A percentile compares a stretch with the other conserved stretches of the same genome.
These are phyloP conservation scores for Periconia digitata DNA, from an alignment of 2,329 filamentous ascomycete genomes.

Conservation along the genomic window DNA sequence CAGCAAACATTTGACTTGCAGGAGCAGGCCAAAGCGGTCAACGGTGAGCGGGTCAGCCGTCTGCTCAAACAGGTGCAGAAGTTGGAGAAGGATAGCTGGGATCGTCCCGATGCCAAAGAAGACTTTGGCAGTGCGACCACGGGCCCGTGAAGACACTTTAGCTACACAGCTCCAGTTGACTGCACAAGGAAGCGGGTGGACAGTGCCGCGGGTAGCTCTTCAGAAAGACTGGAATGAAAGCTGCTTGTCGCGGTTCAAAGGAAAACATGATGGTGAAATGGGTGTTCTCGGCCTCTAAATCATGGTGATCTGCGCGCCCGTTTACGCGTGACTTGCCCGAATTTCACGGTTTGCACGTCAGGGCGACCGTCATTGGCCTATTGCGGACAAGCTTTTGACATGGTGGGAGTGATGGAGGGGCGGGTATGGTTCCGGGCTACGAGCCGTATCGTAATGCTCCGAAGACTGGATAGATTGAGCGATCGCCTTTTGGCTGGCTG, in stretches of 20 bases:
- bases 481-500: conserved; percentile 3
- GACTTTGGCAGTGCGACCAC: conserved; percentile 52
- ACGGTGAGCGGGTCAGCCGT: conserved; percentile 56
- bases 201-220: too few species aligned
- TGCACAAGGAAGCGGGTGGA: too few species aligned
- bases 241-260: background rate
- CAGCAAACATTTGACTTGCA: conserved; percentile 62
- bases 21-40: conserved; percentile 57
- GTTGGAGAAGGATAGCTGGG: conserved; percentile 75
- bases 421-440: conserved; percentile 19
- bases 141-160: conserved; percentile 12
- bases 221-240: too few species aligned
- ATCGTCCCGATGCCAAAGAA: conserved; percentile 70
- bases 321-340: conserved; percentile 38
- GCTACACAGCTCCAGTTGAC: too few species aligned
- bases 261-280: background rate
- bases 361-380: conserved; percentile 25
- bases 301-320: conserved; percentile 35
- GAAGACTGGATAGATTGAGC: conserved; percentile 14
- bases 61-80: conserved; percentile 52
- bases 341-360: conserved; percentile 26
- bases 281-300: background rate
- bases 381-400: conserved; percentile 29
- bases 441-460: conserved; percentile 14
- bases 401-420: conserved; percentile 19